A percentile compares a stretch with the other conserved stretches of the same genome.
Evolutionary conservation across 2,329 filamentous ascomycete species (phyloP).

Genomic region (Xylariaceae sp.): DNA sequence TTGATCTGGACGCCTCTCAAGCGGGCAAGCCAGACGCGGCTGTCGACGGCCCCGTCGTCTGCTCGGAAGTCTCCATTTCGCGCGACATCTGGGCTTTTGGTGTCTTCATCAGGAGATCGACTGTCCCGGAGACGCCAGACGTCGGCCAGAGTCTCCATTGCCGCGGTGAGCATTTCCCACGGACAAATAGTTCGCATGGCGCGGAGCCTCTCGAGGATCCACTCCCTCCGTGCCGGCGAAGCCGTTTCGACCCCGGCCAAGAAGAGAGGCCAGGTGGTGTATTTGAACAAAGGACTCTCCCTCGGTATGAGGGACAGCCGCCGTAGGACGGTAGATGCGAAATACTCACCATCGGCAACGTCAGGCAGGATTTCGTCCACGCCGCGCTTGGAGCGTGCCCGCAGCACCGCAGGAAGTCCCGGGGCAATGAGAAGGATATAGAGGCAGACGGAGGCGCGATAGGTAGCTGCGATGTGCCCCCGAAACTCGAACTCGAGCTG

Average conservation of each 20-base stretch:
- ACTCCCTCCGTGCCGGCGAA: constrained; percentile 36
- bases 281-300: constrained; percentile 48
- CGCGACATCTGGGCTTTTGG: neutral
- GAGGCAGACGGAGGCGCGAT: constrained; percentile 38
- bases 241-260: constrained; percentile 49
- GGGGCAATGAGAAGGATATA: constrained; percentile 35
- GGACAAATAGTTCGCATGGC: constrained; percentile 38
- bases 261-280: constrained; percentile 52
- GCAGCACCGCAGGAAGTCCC: constrained; percentile 13
- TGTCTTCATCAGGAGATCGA: neutral
- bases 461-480: constrained; percentile 36
- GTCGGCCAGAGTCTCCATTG: constrained; percentile 40
- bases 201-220: constrained; percentile 42
- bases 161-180: constrained; percentile 44
- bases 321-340: constrained; percentile 42
- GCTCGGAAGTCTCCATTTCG: constrained; percentile 8
- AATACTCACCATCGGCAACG: constrained; percentile 34
- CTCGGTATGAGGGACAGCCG: constrained; percentile 41
- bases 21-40: constrained; percentile 32
- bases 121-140: constrained; percentile 38
- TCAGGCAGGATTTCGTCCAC: constrained; percentile 14
- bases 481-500: constrained; percentile 32
- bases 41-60: neutral
- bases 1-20: constrained; percentile 37
- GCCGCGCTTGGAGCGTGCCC: constrained; percentile 1